A percentile compares a stretch with the other conserved stretches of the same genome.
phyloP scores from a whole-genome alignment of 1,284 basidiomycete species.

The Lignosus rhinocerotis region DNA sequence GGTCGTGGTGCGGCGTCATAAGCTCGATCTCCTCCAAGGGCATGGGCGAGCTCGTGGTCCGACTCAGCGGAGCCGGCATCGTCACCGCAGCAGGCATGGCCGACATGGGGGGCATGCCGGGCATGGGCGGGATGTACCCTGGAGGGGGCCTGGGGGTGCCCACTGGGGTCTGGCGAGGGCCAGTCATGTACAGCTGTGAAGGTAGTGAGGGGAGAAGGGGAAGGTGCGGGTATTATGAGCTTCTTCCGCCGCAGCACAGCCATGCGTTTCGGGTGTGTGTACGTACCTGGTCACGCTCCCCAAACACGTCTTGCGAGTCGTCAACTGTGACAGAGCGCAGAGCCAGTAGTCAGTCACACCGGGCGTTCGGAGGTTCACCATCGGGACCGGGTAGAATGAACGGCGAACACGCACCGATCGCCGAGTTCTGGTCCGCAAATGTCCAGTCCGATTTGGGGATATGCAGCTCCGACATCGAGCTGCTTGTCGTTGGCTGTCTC shows the following conservation, averaged over 20 bases:
- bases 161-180: slow-evolving; percentile 15
- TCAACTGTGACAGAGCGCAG: slow-evolving; percentile 39
- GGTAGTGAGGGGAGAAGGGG: not conserved
- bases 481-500: slow-evolving; percentile 11
- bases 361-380: not conserved
- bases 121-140: slow-evolving; percentile 1
- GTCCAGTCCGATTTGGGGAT: slow-evolving; percentile 44
- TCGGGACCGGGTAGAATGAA: not conserved
- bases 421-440: slow-evolving; percentile 52
- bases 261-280: not conserved
- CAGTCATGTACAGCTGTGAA: slow-evolving; percentile 22
- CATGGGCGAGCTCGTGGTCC: slow-evolving; percentile 8
- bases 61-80: slow-evolving; percentile 21
- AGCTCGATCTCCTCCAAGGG: slow-evolving; percentile 31
- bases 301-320: slow-evolving; percentile 53
- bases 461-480: slow-evolving; percentile 16
- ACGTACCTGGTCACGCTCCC: slow-evolving; percentile 48
- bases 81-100: slow-evolving; percentile 16
- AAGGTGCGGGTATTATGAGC: not conserved
- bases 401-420: slow-evolving; percentile 42
- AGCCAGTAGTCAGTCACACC: not conserved
- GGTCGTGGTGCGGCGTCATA: slow-evolving; percentile 19
- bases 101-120: slow-evolving; percentile 11
- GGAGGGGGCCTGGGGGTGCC: not conserved
- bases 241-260: not conserved